Percentiles rank a stretch among this genome's conserved stretches.
These are phyloP conservation scores for Diaporthe sp. DNA, from an alignment of 2,329 filamentous ascomycete genomes.

Conservation along the genomic window DNA sequence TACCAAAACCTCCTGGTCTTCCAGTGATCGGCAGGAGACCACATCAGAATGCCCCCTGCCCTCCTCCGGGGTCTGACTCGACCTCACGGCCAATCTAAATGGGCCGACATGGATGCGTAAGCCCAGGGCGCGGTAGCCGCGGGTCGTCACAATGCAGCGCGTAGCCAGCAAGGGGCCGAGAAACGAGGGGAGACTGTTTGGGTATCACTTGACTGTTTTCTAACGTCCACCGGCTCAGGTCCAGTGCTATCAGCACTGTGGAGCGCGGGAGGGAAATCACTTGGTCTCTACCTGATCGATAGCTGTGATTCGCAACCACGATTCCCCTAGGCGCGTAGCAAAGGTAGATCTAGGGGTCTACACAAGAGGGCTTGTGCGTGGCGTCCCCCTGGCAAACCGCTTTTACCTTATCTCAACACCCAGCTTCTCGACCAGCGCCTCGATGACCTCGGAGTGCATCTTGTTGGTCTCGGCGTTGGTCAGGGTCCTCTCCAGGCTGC, in stretches of 20 bases:
- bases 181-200: not conserved
- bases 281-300: not conserved
- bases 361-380: not conserved
- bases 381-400: not conserved
- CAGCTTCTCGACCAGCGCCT: slow-evolving; percentile 73
- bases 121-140: slow-evolving; percentile 10
- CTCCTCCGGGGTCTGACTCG: slow-evolving; percentile 6
- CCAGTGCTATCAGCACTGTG: not conserved
- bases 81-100: slow-evolving; percentile 6
- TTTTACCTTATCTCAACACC: slow-evolving; percentile 80
- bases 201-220: not conserved
- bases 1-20: not conserved
- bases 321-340: not conserved
- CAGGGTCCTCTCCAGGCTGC: slow-evolving; percentile 90
- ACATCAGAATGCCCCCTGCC: not conserved
- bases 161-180: not conserved
- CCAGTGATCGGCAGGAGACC: not conserved
- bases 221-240: not conserved
- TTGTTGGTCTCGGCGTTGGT: slow-evolving; percentile 84
- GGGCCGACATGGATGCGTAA: not conserved
- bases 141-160: not conserved
- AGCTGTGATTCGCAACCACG: not conserved
- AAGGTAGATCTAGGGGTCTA: not conserved
- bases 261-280: not conserved
- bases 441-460: slow-evolving; percentile 76